Evolutionary conservation across 2,329 filamentous ascomycete species (phyloP).

Genomic region (Aureobasidium namibiae): DNA sequence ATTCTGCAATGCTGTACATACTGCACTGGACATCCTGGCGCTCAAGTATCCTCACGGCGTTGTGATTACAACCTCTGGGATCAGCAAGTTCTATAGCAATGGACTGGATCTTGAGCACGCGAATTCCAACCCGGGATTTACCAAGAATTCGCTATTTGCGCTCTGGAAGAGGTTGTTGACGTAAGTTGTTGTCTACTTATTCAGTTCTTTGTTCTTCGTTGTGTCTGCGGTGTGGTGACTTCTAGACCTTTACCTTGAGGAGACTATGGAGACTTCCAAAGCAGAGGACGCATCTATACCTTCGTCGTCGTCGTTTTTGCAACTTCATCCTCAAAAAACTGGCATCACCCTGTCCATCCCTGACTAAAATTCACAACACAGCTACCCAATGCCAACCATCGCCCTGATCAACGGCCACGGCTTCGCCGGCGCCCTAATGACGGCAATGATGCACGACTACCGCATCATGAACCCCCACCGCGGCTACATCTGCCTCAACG

Average conservation of each 20-base stretch:
- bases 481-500: conserved; percentile 74
- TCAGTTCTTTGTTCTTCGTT: neutral
- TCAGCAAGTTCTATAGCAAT: conserved; percentile 75
- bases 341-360: neutral
- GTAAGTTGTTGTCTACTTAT: conserved; percentile 22
- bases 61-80: conserved; percentile 65
- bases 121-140: conserved; percentile 50
- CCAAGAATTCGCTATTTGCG: conserved; percentile 51
- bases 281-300: neutral
- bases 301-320: neutral
- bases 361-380: conserved; percentile 18
- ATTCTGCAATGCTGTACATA: conserved; percentile 59
- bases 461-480: conserved; percentile 61
- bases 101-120: conserved; percentile 69
- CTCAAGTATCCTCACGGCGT: conserved; percentile 61
- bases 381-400: conserved; percentile 73
- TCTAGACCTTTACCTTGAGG: no score
- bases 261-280: neutral
- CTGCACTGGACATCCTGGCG: conserved; percentile 69
- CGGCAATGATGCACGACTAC: conserved; percentile 77
- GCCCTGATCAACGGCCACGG: conserved; percentile 70
- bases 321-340: neutral
- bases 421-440: conserved; percentile 75
- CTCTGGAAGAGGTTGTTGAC: conserved; percentile 59
- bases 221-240: no score